phyloP scores from a whole-genome alignment of 331 rosid genomes.

The Dryas integrifolia region DNA sequence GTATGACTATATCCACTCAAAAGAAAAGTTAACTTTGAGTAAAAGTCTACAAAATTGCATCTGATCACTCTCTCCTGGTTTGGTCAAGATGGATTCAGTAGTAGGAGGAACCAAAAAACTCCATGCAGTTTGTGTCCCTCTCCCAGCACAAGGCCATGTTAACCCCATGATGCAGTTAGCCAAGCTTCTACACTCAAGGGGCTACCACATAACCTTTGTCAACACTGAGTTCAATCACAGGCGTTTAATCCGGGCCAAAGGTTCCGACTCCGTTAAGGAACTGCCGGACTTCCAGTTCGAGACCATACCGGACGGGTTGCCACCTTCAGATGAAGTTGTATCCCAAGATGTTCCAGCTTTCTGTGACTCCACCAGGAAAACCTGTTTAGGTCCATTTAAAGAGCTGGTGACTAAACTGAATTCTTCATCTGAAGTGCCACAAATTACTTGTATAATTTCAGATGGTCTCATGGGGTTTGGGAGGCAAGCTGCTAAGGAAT shows the following conservation, averaged over 20 bases:
- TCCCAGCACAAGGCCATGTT: slow-evolving; percentile 51
- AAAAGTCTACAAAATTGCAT: background rate
- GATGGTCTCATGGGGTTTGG: slow-evolving; percentile 53
- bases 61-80: background rate
- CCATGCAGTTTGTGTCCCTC: slow-evolving; percentile 43
- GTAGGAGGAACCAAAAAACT: slow-evolving; percentile 17
- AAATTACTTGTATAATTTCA: slow-evolving; percentile 27
- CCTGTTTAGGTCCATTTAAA: slow-evolving; percentile 38
- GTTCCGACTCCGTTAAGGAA: slow-evolving; percentile 26
- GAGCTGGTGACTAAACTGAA: slow-evolving; percentile 41
- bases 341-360: slow-evolving; percentile 38
- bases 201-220: slow-evolving; percentile 53
- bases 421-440: slow-evolving; percentile 24
- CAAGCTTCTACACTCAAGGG: slow-evolving; percentile 39
- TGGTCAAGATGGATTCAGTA: background rate
- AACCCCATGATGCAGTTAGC: slow-evolving; percentile 45
- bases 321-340: slow-evolving; percentile 28
- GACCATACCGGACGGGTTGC: slow-evolving; percentile 45
- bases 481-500: slow-evolving; percentile 30
- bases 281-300: slow-evolving; percentile 31
- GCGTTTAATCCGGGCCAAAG: slow-evolving; percentile 36
- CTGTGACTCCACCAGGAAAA: slow-evolving; percentile 31
- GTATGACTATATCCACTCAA: too few relatives aligned
- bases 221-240: slow-evolving; percentile 43
- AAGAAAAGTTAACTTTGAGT: too few relatives aligned